Base-by-base conservation (phyloP, 2,329 filamentous ascomycete genomes). In the Rosellinia necatrix region DNA sequence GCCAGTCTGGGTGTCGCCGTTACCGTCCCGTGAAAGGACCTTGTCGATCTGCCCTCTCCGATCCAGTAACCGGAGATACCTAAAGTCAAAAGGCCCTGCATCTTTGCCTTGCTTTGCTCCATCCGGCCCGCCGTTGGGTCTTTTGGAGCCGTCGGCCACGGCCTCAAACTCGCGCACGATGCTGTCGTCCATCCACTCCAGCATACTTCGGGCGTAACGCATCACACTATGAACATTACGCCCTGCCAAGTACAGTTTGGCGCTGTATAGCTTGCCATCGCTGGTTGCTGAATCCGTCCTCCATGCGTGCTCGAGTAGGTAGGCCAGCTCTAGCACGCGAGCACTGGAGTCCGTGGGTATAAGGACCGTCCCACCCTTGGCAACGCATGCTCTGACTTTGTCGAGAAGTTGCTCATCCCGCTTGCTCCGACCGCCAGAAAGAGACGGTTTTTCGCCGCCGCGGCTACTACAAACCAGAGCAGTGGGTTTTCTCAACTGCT, bases 161-260 rank as follows among this genome's bases (percentile, higher is more conserved):
- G 88, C 86, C 70, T 96, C 92, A 59, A 96, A 96, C 66, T 97
- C 93, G 51, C 92, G 87, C 37, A 96, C 89, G 56, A 99, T 96
- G 55, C 87, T 88, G 68, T 97, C 92, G 69, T 97, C 92, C 92
- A 99, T 97, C 94, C 94, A 99, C 70, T 99, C 94, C 27, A 99
- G 79, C 90, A 99, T 96, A 71, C 93, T 97, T 63, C 92, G 84
- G 22, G 93, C 90, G 64, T 97, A 91, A 49, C 91, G 84, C 81
- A 97, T 90, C 0, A 92, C 96, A 60, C 91, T 92, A 55, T 90
- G 88, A 61, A 91, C 89, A 59, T 91, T 96, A 56, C 87, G 88
- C 34, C 92, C 92, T 0, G 92, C 93, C 38, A 99, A 79, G 69
- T 92, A 97, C 0, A 97, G 78, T 65, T 81, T 84, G 0, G 83